Conservation (phyloP, 2,329 filamentous ascomycete species). For the Cladobotryum protrusum region DNA sequence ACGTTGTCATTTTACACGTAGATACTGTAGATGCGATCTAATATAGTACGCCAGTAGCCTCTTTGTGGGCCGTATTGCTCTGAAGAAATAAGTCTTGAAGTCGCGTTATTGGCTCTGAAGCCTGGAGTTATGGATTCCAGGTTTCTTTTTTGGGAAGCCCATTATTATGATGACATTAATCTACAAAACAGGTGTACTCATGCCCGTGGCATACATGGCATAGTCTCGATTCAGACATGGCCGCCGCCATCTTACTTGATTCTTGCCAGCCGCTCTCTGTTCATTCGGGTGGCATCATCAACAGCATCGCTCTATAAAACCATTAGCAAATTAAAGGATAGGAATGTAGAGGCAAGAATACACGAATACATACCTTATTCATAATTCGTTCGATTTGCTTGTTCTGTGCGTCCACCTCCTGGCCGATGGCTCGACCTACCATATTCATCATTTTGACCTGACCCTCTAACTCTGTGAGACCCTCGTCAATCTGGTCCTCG, state of each 20-base stretch:
- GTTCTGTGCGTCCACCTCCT: constrained; percentile 73
- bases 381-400: constrained; percentile 68
- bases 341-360: neutral
- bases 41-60: too few relatives aligned
- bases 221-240: too few relatives aligned
- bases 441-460: constrained; percentile 67
- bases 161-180: too few relatives aligned
- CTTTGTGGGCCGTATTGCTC: too few relatives aligned
- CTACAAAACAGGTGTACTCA: too few relatives aligned
- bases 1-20: too few relatives aligned
- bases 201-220: too few relatives aligned
- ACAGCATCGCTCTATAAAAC: constrained; percentile 66
- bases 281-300: constrained; percentile 74
- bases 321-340: constrained; percentile 21
- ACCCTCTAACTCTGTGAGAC: constrained; percentile 58
- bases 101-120: too few relatives aligned
- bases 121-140: too few relatives aligned
- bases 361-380: constrained; percentile 54
- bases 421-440: constrained; percentile 66
- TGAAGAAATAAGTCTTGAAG: too few relatives aligned
- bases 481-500: constrained; percentile 50
- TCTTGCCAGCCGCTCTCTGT: constrained; percentile 63
- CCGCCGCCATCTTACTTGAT: constrained; percentile 35
- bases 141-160: too few relatives aligned
- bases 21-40: too few relatives aligned